Evolutionary conservation across 164 flowering plant species (phyloP), one percentile per base, ranked within the genome.

Genomic region (Macadamia tetraphylla): DNA sequence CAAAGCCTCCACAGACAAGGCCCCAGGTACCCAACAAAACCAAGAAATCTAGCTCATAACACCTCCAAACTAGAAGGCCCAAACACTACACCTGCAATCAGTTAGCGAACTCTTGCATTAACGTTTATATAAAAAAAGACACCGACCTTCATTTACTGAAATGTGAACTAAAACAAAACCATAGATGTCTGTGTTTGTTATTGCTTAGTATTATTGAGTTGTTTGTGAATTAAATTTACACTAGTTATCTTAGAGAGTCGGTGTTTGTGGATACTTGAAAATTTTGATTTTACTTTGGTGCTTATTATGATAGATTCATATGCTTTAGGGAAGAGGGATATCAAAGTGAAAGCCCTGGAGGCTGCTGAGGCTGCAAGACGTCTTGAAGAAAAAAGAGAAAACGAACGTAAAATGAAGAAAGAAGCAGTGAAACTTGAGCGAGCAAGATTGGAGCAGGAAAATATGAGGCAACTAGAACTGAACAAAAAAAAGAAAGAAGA

Each of bases 361-460:
- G 86, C 86, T 73, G 99, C 99, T 66, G 97, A 84, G 72, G 89
- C 89, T 76, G 89, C 92, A 63, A 95, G 85, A 75, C 90, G 86
- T 40, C 77, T 86, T 62, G 93, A 83, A 76, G 89, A 86, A 78
- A 78, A 86, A 74, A 95, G 68, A 74, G 96, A 91, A 62, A 85
- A 81, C 78, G 97, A 91, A 63, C 90, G 98, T 46, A 88, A 86
- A 78, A 76, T 81, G 83, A 89, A 83, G 79, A 95, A 91, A 79
- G 97, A 92, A 76, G 97, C 94, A 60, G 40, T 83, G 74, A 88
- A 88, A 76, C 75, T 86, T 67, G 91, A 95, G 75, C 78, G 92
- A 71, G 90, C 79, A 63, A 84, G 79, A 74, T 12, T 78, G 74
- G 90, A 85, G 78, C 79, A 88, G 75, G 86, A 87, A 75, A 89